These are phyloP conservation scores for barley (Hordeum vulgare) DNA, from an alignment of 176 grass and related monocot genomes.

Conservation along the genomic window MorexV3_pseudomolecules_assembly NC_058518.1:489082541-489083040, in stretches of 20 bases:
- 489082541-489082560: slow-evolving; percentile 46
- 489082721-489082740: background rate
- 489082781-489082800: slow-evolving; percentile 27
- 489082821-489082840: slow-evolving; percentile 25
- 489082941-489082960: slow-evolving; percentile 37
- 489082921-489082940: too few relatives aligned
- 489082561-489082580: slow-evolving; percentile 29
- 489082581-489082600: slow-evolving; percentile 22
- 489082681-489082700: slow-evolving; percentile 72
- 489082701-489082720: slow-evolving; percentile 39
- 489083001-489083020: slow-evolving; percentile 9
- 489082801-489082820: slow-evolving; percentile 25
- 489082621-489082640: slow-evolving; percentile 38
- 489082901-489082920: background rate
- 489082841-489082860: background rate
- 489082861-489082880: background rate
- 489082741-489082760: background rate
- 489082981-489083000: slow-evolving; percentile 9
- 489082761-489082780: slow-evolving; percentile 25
- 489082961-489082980: slow-evolving; percentile 53
- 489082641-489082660: slow-evolving; percentile 66
- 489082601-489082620: slow-evolving; percentile 54
- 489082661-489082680: slow-evolving; percentile 69
- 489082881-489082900: background rate
- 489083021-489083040: background rate